Base-by-base conservation (phyloP, 1,284 basidiomycete species). In the Ceratobasidium sp. region DNA sequence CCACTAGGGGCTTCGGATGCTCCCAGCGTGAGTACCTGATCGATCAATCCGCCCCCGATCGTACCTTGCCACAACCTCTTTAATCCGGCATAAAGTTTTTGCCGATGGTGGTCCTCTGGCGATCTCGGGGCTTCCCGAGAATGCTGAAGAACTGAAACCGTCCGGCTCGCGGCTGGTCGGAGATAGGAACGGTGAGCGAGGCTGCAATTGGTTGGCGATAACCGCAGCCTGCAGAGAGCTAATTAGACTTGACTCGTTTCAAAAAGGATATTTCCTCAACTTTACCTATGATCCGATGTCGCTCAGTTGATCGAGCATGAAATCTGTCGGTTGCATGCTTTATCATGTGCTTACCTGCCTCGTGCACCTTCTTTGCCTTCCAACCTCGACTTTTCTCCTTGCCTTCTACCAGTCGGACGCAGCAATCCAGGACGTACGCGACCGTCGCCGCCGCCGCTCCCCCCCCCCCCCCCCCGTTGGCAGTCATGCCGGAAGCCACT, bases 401-500 rank as follows among this genome's bases (percentile, higher is more conserved):
- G 48, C 54, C 54, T 56, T 56, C 54, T 26, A 26, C 54, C 15
- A 17, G 54, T 23, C 23, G 54, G 17, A n/a, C 54, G 6, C 26
- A 23, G 54, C 2, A 9, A 17, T 56, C 2, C 54, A 56, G 54
- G 23, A 56, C 54, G 54, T 1, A 56, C 9, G 17, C 23, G 1
- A 56, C 20, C 26, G 17, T 20, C 33, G n/a, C n/a, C n/a, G n/a
- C n/a, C n/a, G n/a, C n/a, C n/a, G n/a, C n/a, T n/a, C n/a, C n/a
- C n/a, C n/a, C n/a, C n/a, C n/a, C n/a, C n/a, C 17, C 52, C 23
- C 61, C 42, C 9, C 7, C 26, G 26, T n/a, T 6, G n/a, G 54
- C n/a, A 56, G 54, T 38, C 50, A 70, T 70, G 68, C 50, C 68
- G 1, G 66, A 42, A 50, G 13, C 38, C 42, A 50, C 68, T 44